Evolutionary conservation across 768 basidiomycete genomes (phyloP), one percentile per base, ranked within the genome.

Genomic region (Panus rudis): DNA sequence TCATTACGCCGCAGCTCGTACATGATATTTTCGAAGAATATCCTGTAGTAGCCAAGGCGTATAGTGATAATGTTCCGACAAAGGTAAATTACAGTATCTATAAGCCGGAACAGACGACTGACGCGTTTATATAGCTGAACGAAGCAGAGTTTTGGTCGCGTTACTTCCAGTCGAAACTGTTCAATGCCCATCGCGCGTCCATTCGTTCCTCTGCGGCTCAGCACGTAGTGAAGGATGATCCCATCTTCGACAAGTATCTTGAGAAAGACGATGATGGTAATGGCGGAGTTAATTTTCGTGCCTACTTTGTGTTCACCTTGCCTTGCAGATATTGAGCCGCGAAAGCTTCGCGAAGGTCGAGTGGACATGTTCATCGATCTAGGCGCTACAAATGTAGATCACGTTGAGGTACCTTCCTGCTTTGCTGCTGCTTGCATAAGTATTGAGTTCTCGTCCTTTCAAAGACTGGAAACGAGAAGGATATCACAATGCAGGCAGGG

Each of bases 1-100:
- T 84, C 49, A 84, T 94, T 37, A 93, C 92, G 3, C 87, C 87
- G 13, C 89, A 92, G 62, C 73, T 97, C 34, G 86, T 94, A 25
- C 81, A 89, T 54, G 94, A 98, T 56, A 92, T 98, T 38, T 99
- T 99, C 55, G 92, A 98, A 51, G 93, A 96, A 66, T 98, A 92
- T 59, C 93, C 96, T 2, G 85, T 96, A 24, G 91, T 98, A 11
- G 82, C 85, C 30, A 86, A 79, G 61, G 94, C 92, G 0, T 94
- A 96, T 56, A 82, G 69, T 47, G 92, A 94, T 57, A 92, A 93
- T 52, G 93, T 98, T 1, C 92, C 94, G 3, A 75, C 65, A 50
- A 85, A 87, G 72, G 92, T 84, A 17, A 8, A 20, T 35, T 17
- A 17, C n/a, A 20, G n/a, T 35, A 17, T 20, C 21, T 14, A 35